Evolutionary conservation across 768 basidiomycete species (phyloP).

Genomic region (Saitozyma podzolica): DNA sequence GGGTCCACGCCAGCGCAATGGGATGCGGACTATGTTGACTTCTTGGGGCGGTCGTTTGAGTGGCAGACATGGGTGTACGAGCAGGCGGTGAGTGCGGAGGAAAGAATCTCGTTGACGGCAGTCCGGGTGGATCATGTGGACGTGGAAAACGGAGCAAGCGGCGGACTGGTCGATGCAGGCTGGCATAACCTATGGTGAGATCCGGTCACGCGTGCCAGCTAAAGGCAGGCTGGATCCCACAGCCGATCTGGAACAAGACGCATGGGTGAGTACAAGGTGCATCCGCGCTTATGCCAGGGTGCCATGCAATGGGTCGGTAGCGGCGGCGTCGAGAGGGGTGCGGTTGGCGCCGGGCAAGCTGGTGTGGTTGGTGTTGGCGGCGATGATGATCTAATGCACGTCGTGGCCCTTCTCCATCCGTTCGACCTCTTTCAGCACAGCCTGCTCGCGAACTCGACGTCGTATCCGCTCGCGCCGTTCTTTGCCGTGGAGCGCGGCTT

Average conservation of each 20-base stretch:
- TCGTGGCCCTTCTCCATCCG: constrained; percentile 18
- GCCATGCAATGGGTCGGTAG: constrained; percentile 10
- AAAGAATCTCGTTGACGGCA: neutral
- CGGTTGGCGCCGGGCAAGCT: neutral
- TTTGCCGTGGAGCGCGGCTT: constrained; percentile 46
- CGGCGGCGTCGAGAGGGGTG: neutral
- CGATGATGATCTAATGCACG: constrained; percentile 5
- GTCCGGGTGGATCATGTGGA: constrained; percentile 40
- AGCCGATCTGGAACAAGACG: constrained; percentile 44
- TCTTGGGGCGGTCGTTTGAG: constrained; percentile 67
- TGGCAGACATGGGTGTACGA: constrained; percentile 75
- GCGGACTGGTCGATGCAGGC: constrained; percentile 47
- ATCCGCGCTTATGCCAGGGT: constrained; percentile 10
- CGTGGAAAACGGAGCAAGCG: constrained; percentile 52
- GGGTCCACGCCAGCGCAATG: constrained; percentile 62
- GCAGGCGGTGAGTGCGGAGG: constrained; percentile 52
- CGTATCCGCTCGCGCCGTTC: constrained; percentile 47
- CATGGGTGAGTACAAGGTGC: constrained; percentile 24
- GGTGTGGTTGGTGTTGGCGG: neutral
- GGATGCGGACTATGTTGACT: constrained; percentile 62
- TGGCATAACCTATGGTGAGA: constrained; percentile 46
- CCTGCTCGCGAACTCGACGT: constrained; percentile 34
- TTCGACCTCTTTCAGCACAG: constrained; percentile 44
- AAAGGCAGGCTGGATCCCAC: constrained; percentile 42
- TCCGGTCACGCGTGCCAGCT: neutral